A percentile compares a stretch with the other conserved stretches of the same genome.
Evolutionary conservation across 768 basidiomycete species (phyloP).

Genomic region (Leccinum barrowsii): DNA sequence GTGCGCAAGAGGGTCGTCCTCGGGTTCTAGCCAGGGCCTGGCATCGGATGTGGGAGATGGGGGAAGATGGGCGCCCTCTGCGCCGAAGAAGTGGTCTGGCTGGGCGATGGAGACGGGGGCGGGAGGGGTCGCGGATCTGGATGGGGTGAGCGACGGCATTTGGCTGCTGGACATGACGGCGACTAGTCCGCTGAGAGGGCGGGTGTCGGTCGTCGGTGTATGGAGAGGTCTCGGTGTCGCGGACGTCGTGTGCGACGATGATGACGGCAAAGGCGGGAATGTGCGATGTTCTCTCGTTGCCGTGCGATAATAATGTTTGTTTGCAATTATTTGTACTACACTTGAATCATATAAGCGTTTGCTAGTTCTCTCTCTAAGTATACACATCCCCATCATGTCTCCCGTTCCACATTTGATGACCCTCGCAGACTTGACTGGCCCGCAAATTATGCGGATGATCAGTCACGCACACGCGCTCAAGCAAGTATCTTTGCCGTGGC

Average conservation of each 20-base stretch:
- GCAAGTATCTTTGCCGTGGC: constrained; percentile 60
- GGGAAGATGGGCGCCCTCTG: constrained; percentile 41
- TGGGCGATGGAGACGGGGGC: constrained; percentile 51
- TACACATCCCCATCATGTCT: constrained; percentile 13
- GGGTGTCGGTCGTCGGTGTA: neutral
- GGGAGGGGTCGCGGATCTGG: constrained; percentile 46
- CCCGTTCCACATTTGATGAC: constrained; percentile 75
- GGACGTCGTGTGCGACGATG: constrained; percentile 8
- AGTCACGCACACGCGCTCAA: constrained; percentile 65
- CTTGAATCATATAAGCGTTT: neutral
- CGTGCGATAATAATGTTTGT: neutral
- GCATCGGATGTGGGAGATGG: constrained; percentile 64
- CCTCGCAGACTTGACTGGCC: constrained; percentile 78
- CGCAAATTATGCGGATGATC: constrained; percentile 68
- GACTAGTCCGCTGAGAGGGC: constrained; percentile 7
- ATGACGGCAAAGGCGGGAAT: neutral
- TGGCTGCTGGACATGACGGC: constrained; percentile 23
- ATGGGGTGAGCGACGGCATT: constrained; percentile 35
- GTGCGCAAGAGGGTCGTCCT: constrained; percentile 74
- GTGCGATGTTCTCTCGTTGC: constrained; percentile 1
- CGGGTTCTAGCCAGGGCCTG: constrained; percentile 68
- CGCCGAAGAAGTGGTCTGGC: constrained; percentile 82
- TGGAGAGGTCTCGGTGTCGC: constrained; percentile 4
- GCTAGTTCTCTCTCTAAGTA: neutral
- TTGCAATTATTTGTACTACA: neutral